These are phyloP conservation scores for Podila horticola DNA, from an alignment of 192 early-diverging fungal genomes.

Conservation along the genomic window DNA sequence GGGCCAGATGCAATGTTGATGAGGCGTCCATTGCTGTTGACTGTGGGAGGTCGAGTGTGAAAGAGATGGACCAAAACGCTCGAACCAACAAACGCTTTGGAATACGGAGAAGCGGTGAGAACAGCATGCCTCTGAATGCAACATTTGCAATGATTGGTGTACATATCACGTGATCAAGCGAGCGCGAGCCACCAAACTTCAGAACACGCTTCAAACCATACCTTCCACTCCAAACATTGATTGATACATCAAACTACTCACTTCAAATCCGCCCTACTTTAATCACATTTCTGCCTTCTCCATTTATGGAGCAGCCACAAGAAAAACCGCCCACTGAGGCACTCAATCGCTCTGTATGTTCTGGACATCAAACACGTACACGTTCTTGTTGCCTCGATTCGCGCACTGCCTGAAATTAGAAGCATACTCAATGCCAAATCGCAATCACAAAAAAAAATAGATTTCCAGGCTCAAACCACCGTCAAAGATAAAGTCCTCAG, in stretches of 20 bases:
- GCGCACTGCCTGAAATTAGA: neutral
- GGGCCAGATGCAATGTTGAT: conserved; percentile 50
- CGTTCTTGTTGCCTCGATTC: neutral
- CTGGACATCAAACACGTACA: no score
- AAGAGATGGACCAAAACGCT: neutral
- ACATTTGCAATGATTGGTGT: no score
- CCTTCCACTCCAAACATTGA: no score
- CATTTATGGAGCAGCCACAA: neutral
- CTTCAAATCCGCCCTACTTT: no score
- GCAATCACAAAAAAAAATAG: neutral
- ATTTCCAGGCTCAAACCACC: neutral
- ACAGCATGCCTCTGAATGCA: no score
- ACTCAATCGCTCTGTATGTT: neutral
- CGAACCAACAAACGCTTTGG: no score
- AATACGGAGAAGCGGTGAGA: no score
- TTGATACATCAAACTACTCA: no score
- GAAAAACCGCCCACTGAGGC: neutral
- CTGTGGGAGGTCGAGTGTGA: neutral
- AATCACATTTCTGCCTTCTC: no score
- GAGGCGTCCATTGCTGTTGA: conserved; percentile 39
- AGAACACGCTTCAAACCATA: no score
- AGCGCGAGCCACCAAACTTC: no score
- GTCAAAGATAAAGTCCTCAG: conserved; percentile 1
- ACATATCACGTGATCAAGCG: no score
- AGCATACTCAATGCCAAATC: neutral